Percentiles rank a stretch among this genome's conserved stretches.
phyloP scores from a whole-genome alignment of 1,284 basidiomycete genomes.

The Cystobasidiaceae sp. region DNA sequence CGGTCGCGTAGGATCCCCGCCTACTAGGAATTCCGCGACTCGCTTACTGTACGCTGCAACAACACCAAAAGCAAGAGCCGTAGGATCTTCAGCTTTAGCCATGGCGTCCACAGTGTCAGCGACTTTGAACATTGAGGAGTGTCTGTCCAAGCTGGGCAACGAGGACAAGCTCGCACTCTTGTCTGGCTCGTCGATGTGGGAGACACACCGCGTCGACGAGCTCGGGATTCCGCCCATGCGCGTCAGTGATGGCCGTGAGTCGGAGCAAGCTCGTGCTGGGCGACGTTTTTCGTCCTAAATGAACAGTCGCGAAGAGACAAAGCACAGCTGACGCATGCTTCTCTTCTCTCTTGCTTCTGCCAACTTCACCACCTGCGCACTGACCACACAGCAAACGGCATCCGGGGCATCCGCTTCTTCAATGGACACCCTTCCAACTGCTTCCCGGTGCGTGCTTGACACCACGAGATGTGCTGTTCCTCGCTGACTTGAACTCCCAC shows the following conservation, averaged over 20 bases:
- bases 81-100: no score
- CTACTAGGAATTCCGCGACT: no score
- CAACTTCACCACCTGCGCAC: neutral
- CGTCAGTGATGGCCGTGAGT: neutral
- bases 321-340: neutral
- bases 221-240: conserved; percentile 5
- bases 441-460: neutral
- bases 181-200: conserved; percentile 7
- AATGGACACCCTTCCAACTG: conserved; percentile 23
- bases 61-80: no score
- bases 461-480: conserved; percentile 12
- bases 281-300: no score
- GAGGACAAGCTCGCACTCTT: conserved; percentile 29
- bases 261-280: no score
- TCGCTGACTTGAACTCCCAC: conserved; percentile 36
- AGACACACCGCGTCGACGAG: neutral
- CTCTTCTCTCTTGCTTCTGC: neutral
- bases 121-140: conserved; percentile 1
- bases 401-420: conserved; percentile 23
- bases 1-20: no score
- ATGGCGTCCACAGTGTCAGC: no score
- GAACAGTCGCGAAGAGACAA: no score
- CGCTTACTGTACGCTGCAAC: no score
- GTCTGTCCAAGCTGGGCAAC: conserved; percentile 18
- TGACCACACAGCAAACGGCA: neutral